Evolutionary conservation across 139 green algal species (phyloP).

Genomic region (Desmodesmus armatus): DNA sequence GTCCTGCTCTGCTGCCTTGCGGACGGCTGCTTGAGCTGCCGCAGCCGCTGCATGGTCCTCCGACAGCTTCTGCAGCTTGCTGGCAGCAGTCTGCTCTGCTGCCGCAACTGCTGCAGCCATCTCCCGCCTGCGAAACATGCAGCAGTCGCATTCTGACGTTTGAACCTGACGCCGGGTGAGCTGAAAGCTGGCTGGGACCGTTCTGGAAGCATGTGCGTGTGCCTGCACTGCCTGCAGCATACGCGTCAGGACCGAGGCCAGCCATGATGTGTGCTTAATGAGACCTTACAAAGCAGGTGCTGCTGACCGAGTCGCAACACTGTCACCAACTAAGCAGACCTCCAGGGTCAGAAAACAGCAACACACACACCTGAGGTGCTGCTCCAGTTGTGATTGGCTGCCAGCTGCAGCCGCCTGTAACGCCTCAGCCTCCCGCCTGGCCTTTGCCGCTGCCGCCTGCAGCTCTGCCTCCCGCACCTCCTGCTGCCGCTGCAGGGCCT

Average conservation of each 20-base stretch:
- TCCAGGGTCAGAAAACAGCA: too few species aligned
- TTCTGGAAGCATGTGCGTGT: too few species aligned
- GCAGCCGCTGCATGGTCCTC: conserved; percentile 19
- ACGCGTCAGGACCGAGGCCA: too few species aligned
- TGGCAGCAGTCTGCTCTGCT: background rate
- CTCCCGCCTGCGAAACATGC: conserved; percentile 24
- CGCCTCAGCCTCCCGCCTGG: background rate
- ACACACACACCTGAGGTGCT: background rate
- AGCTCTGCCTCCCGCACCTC: conserved; percentile 12
- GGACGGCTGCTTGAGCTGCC: background rate
- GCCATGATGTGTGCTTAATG: too few species aligned
- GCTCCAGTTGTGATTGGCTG: background rate
- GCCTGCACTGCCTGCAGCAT: too few species aligned
- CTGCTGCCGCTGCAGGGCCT: background rate
- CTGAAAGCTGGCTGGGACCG: too few species aligned
- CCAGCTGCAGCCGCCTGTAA: background rate
- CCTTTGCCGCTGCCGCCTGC: background rate
- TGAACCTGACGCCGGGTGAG: too few species aligned
- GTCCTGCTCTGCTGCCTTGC: background rate
- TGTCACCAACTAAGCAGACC: too few species aligned
- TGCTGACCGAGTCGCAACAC: too few species aligned
- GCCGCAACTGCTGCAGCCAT: conserved; percentile 3
- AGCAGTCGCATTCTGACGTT: too few species aligned
- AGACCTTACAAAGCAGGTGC: too few species aligned
- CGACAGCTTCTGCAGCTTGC: conserved; percentile 8